Conservation (phyloP, 1,284 basidiomycete species). For the Trichosporon inkin region DNA sequence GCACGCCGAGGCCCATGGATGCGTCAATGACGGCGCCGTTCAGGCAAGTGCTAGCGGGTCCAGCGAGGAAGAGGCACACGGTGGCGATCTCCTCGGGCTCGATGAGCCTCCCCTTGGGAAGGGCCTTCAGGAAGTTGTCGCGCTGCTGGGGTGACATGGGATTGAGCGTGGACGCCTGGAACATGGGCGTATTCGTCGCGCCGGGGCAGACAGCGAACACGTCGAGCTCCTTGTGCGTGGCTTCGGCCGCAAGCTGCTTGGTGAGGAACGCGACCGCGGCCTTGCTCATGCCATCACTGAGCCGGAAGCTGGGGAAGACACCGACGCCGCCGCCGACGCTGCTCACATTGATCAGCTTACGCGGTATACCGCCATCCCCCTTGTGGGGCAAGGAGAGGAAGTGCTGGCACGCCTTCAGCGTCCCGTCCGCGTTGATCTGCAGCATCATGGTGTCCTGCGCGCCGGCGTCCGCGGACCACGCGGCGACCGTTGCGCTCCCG, state of each 20-base stretch:
- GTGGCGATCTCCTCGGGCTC: background rate
- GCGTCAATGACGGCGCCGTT: background rate
- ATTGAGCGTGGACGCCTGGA: background rate
- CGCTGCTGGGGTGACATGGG: background rate
- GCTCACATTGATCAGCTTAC: background rate
- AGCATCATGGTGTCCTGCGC: background rate
- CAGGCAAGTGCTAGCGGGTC: background rate
- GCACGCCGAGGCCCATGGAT: background rate
- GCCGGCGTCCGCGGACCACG: background rate
- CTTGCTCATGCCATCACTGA: background rate
- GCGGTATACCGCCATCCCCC: background rate
- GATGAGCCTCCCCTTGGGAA: background rate
- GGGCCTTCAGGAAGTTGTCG: background rate
- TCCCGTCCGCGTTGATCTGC: background rate
- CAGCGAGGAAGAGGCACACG: background rate
- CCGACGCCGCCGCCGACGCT: background rate
- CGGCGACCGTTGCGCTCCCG: background rate
- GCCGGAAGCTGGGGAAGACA: background rate
- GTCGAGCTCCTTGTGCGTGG: background rate
- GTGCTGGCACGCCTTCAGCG: slow-evolving; percentile 4
- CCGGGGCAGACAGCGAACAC: slow-evolving; percentile 1
- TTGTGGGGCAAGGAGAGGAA: background rate
- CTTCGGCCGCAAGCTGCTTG: background rate
- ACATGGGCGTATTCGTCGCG: background rate
- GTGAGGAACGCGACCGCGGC: background rate